These are phyloP conservation scores for Globisporangium spiculum DNA, from an alignment of 352 stramenopile species.

Conservation along the genomic window DNA sequence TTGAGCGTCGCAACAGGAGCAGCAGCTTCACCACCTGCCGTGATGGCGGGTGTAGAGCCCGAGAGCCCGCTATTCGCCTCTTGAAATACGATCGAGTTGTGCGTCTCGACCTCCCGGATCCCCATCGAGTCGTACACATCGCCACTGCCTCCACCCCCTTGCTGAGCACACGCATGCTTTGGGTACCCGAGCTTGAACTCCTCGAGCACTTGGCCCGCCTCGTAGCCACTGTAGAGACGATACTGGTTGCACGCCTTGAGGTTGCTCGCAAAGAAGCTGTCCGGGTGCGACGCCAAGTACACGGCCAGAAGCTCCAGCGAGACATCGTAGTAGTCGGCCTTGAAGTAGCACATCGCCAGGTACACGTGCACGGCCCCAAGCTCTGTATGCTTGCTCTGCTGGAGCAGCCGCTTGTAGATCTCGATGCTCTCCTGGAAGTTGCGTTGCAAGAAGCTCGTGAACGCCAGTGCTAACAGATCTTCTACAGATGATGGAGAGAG, in stretches of 20 bases:
- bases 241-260: constrained; percentile 67
- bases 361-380: constrained; percentile 58
- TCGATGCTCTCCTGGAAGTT: constrained; percentile 69
- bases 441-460: constrained; percentile 37
- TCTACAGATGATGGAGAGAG: constrained; percentile 26
- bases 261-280: constrained; percentile 72
- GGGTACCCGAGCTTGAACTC: constrained; percentile 57
- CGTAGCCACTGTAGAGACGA: constrained; percentile 46
- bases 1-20: constrained; percentile 22
- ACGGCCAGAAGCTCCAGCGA: constrained; percentile 55
- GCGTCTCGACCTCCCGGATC: constrained; percentile 36
- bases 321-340: constrained; percentile 68
- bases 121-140: constrained; percentile 17
- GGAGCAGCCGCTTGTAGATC: constrained; percentile 65
- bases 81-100: constrained; percentile 58
- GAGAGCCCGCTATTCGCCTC: constrained; percentile 13
- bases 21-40: background rate
- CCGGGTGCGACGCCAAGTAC: constrained; percentile 45
- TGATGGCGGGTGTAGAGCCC: background rate
- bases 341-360: constrained; percentile 75
- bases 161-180: constrained; percentile 27
- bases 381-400: constrained; percentile 25
- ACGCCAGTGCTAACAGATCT: constrained; percentile 46
- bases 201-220: constrained; percentile 82
- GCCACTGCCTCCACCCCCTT: background rate